These are phyloP conservation scores for Rugonectria rugulosa DNA, from an alignment of 2,329 filamentous ascomycete species.

Conservation along the genomic window DNA sequence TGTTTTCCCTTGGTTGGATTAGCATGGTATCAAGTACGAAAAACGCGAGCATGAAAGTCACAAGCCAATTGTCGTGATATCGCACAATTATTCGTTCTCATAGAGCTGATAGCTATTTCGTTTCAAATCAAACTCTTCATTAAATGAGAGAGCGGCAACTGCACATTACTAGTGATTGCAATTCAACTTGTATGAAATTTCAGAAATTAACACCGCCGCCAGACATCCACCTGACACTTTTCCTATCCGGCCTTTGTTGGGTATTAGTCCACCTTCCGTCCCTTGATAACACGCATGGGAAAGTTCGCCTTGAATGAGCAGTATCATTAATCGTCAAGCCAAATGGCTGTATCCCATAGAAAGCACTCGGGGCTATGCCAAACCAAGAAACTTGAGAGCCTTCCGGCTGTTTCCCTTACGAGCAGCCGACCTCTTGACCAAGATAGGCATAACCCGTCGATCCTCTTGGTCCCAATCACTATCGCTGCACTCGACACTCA, in stretches of 20 bases:
- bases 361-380: constrained; percentile 43
- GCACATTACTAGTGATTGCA: not conserved
- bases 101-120: no score
- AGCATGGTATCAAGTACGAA: no score
- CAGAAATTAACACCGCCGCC: constrained; percentile 1
- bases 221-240: constrained; percentile 5
- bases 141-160: no score
- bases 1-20: no score
- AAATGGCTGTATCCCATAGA: not conserved
- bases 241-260: constrained; percentile 5
- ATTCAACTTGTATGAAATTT: not conserved
- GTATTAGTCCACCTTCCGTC: constrained; percentile 12
- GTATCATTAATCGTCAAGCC: constrained; percentile 34
- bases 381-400: constrained; percentile 61
- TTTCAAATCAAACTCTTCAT: no score
- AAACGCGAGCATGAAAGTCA: no score
- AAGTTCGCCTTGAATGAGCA: constrained; percentile 23
- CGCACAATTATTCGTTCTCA: no score
- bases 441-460: constrained; percentile 61
- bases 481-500: constrained; percentile 49
- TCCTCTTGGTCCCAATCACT: constrained; percentile 57
- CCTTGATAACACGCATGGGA: constrained; percentile 18
- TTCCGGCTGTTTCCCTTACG: constrained; percentile 57
- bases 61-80: no score
- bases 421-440: constrained; percentile 45